These are phyloP conservation scores for Spergularia marina DNA, from an alignment of 148 eudicot genomes.

Conservation along the genomic window DNA sequence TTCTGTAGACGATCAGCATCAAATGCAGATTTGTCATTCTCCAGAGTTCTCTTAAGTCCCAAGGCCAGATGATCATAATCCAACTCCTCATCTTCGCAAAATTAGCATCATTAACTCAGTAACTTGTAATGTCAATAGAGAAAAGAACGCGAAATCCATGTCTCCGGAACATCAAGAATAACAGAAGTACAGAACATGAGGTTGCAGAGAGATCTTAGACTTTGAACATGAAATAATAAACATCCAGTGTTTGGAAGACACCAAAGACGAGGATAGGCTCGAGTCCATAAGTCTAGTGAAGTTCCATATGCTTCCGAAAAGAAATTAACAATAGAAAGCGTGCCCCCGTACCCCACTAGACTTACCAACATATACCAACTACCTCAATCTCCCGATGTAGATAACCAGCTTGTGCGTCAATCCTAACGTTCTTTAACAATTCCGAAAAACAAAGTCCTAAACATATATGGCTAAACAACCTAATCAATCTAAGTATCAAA, in stretches of 20 bases:
- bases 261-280: background rate
- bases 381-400: background rate
- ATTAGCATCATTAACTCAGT: background rate
- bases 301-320: background rate
- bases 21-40: constrained; percentile 69
- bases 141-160: too few relatives aligned
- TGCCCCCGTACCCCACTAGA: background rate
- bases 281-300: background rate
- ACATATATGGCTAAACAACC: too few relatives aligned
- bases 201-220: too few relatives aligned
- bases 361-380: background rate
- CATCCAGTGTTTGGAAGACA: background rate
- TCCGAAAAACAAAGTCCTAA: too few relatives aligned
- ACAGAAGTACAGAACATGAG: too few relatives aligned
- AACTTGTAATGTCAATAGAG: background rate
- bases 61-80: constrained; percentile 71
- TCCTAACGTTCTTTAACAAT: too few relatives aligned
- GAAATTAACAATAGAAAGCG: background rate
- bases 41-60: constrained; percentile 67
- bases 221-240: too few relatives aligned
- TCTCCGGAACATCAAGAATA: too few relatives aligned
- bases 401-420: background rate
- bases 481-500: too few relatives aligned
- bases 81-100: constrained; percentile 60
- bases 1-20: constrained; percentile 82